phyloP scores from a whole-genome alignment of 176 grass and related monocot species.

The Carex parvula region DNA sequence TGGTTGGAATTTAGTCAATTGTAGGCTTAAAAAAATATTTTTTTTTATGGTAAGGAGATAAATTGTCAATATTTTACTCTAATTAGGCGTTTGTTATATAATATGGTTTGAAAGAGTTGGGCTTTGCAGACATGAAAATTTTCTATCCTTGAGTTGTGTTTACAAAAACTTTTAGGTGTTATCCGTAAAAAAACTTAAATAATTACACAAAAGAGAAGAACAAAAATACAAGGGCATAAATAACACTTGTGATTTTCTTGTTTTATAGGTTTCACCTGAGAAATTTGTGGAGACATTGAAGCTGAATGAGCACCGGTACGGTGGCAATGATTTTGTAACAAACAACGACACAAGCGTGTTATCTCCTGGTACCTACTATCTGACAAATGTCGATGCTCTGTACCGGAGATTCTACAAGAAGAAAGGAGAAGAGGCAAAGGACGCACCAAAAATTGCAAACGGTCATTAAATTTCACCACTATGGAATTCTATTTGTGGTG shows the following conservation, averaged over 20 bases:
- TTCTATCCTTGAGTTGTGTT: not conserved
- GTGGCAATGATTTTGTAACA: constrained; percentile 73
- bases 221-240: not conserved
- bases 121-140: not conserved
- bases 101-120: not conserved
- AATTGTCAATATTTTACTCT: not conserved
- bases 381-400: constrained; percentile 79
- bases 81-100: not conserved
- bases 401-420: constrained; percentile 68
- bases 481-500: constrained; percentile 2
- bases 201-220: not conserved
- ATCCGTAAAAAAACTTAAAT: not conserved
- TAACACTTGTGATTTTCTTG: constrained; percentile 2
- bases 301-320: constrained; percentile 73
- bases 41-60: not conserved
- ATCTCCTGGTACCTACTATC: constrained; percentile 64
- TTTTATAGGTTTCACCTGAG: constrained; percentile 46
- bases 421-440: constrained; percentile 21
- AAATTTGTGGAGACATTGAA: constrained; percentile 69
- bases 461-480: constrained; percentile 24
- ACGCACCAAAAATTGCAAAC: constrained; percentile 23
- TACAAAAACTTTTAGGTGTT: not conserved
- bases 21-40: not conserved
- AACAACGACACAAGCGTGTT: constrained; percentile 47
- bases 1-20: not conserved